A percentile compares a stretch with the other conserved stretches of the same genome.
phyloP scores from a whole-genome alignment of 1,284 basidiomycete species.

The Leccinum griseonigrum region DNA sequence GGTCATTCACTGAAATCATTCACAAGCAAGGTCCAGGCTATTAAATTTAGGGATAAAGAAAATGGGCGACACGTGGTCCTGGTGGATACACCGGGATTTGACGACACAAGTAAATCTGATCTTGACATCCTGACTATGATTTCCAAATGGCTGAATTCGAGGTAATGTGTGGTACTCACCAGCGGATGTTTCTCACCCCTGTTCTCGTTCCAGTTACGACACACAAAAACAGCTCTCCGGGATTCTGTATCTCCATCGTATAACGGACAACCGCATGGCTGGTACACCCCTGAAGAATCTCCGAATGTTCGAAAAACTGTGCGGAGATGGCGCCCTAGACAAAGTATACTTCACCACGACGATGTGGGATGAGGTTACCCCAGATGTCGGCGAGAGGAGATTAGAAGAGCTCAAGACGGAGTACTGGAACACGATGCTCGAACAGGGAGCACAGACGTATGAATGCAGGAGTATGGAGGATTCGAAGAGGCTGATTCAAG shows the following conservation, averaged over 20 bases:
- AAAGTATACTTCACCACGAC: constrained; percentile 1
- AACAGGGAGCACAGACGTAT: background rate
- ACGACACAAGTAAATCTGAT: constrained; percentile 16
- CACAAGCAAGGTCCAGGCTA: constrained; percentile 14
- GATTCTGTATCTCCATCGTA: constrained; percentile 47
- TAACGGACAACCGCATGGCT: constrained; percentile 43
- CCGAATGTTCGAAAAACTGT: constrained; percentile 41
- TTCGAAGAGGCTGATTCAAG: background rate
- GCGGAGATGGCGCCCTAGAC: constrained; percentile 32
- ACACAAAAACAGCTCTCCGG: constrained; percentile 35
- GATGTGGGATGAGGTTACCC: constrained; percentile 3
- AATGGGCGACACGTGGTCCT: constrained; percentile 3
- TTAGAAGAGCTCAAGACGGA: background rate
- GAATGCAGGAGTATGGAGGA: background rate
- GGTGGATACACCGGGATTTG: constrained; percentile 17
- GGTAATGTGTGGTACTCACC: background rate
- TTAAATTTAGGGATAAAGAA: constrained; percentile 5
- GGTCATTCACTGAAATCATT: constrained; percentile 15
- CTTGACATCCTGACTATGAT: constrained; percentile 21
- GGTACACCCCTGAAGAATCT: constrained; percentile 42
- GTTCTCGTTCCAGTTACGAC: constrained; percentile 28
- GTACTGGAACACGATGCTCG: constrained; percentile 6
- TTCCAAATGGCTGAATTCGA: constrained; percentile 20
- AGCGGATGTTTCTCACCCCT: background rate
- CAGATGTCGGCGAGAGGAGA: background rate